phyloP scores from a whole-genome alignment of 139 green algal genomes.

The Astrephomene gubernaculifera region DNA sequence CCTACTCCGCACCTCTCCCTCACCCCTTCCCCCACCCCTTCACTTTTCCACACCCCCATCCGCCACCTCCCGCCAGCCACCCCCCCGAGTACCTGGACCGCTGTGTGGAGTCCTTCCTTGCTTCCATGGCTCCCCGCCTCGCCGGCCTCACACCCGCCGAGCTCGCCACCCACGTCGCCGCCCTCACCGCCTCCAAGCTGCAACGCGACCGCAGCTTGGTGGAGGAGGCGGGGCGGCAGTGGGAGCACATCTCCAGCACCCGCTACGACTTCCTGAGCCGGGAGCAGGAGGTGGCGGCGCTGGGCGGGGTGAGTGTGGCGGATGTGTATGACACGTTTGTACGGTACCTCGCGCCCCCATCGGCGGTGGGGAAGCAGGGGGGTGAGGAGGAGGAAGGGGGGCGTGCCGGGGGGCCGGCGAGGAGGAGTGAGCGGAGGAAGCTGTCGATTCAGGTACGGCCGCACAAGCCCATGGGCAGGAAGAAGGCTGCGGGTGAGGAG shows the following conservation, averaged over 20 bases:
- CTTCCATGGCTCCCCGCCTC: constrained; percentile 52
- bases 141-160: constrained; percentile 50
- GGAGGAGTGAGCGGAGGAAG: constrained; percentile 1
- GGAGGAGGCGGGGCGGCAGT: constrained; percentile 85
- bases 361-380: neutral
- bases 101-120: constrained; percentile 89
- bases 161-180: constrained; percentile 78
- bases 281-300: constrained; percentile 66
- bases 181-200: constrained; percentile 83
- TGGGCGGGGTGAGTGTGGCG: constrained; percentile 54
- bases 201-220: constrained; percentile 76
- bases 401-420: constrained; percentile 8
- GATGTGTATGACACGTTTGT: constrained; percentile 43
- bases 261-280: constrained; percentile 75
- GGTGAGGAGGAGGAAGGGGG: neutral
- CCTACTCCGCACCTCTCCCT: neutral
- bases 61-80: neutral
- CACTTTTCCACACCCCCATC: neutral
- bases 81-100: constrained; percentile 63
- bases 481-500: neutral
- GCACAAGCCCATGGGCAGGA: neutral
- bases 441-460: neutral
- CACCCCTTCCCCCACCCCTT: neutral
- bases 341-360: neutral
- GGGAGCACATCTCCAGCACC: constrained; percentile 80